phyloP scores from a whole-genome alignment of 1,284 basidiomycete species.

The Ganoderma boninense region DNA sequence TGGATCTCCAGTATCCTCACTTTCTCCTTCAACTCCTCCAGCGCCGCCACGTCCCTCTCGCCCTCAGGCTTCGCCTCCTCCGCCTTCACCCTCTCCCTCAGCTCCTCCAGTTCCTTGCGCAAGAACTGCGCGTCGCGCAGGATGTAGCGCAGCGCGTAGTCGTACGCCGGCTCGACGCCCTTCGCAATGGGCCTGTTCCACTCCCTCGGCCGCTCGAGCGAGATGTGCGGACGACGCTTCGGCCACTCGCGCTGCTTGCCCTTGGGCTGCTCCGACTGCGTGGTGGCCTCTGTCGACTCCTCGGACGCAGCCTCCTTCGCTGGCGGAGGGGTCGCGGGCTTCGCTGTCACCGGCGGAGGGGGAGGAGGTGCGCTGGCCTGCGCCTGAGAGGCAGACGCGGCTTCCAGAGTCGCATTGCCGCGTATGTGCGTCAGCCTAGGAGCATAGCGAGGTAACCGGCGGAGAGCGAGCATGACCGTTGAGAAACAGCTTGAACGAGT shows the following conservation, averaged over 20 bases:
- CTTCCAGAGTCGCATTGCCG: constrained; percentile 41
- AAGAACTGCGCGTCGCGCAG: constrained; percentile 54
- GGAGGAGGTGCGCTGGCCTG: constrained; percentile 28
- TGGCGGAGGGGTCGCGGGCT: constrained; percentile 16
- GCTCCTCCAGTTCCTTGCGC: constrained; percentile 53
- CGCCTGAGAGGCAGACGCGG: constrained; percentile 24
- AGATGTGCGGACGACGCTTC: constrained; percentile 55
- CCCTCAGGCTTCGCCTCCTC: constrained; percentile 34
- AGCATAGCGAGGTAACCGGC: constrained; percentile 36
- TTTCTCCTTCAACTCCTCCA: constrained; percentile 47
- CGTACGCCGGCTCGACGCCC: constrained; percentile 83
- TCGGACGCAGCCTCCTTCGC: constrained; percentile 18
- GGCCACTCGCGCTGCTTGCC: constrained; percentile 32
- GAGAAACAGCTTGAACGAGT: constrained; percentile 10
- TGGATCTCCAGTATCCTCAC: constrained; percentile 53
- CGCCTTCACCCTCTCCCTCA: constrained; percentile 45
- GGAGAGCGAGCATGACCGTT: constrained; percentile 39
- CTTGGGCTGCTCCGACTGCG: constrained; percentile 18
- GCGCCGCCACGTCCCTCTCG: constrained; percentile 47
- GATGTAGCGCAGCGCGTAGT: constrained; percentile 80
- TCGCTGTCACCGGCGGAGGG: constrained; percentile 31
- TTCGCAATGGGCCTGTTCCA: constrained; percentile 74
- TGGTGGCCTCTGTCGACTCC: neutral
- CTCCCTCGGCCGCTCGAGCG: constrained; percentile 56
- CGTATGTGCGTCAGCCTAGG: constrained; percentile 34